Percentiles rank a stretch among this genome's conserved stretches.
Conservation (phyloP, 352 stramenopile genomes). For the Phytophthora cactorum region DNA sequence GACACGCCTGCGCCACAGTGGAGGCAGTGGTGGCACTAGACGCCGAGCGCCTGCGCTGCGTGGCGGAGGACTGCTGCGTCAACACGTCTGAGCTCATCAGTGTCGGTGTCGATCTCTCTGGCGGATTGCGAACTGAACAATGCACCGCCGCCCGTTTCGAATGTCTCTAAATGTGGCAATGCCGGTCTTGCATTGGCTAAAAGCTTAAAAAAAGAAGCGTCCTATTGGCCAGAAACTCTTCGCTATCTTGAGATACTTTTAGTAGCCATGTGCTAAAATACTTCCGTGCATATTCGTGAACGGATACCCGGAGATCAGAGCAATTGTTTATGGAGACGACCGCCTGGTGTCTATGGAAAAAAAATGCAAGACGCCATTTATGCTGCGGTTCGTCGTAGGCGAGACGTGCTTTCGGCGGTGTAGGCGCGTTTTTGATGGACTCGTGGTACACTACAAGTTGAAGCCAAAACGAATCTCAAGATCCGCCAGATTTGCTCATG, state of each 20-base stretch:
- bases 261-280: neutral
- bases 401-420: neutral
- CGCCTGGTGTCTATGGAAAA: too few relatives aligned
- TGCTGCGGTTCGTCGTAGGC: neutral
- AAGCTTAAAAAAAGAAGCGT: neutral
- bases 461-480: constrained; percentile 14
- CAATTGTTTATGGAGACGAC: too few relatives aligned
- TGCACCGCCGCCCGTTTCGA: constrained; percentile 9
- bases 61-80: constrained; percentile 13
- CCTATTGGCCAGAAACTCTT: constrained; percentile 2
- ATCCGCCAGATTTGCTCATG: constrained; percentile 7
- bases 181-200: neutral
- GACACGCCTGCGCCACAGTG: constrained; percentile 61
- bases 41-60: constrained; percentile 31
- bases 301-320: neutral
- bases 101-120: constrained; percentile 4
- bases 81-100: constrained; percentile 16
- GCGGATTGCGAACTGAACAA: constrained; percentile 16
- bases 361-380: neutral
- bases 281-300: constrained; percentile 5
- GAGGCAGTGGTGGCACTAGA: constrained; percentile 26
- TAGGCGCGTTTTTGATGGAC: neutral
- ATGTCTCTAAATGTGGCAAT: neutral
- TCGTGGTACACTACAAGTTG: constrained; percentile 2
- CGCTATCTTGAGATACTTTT: neutral